These are phyloP conservation scores for Rhododendron simsii DNA, from an alignment of 148 eudicot species.

Conservation along the genomic window DNA sequence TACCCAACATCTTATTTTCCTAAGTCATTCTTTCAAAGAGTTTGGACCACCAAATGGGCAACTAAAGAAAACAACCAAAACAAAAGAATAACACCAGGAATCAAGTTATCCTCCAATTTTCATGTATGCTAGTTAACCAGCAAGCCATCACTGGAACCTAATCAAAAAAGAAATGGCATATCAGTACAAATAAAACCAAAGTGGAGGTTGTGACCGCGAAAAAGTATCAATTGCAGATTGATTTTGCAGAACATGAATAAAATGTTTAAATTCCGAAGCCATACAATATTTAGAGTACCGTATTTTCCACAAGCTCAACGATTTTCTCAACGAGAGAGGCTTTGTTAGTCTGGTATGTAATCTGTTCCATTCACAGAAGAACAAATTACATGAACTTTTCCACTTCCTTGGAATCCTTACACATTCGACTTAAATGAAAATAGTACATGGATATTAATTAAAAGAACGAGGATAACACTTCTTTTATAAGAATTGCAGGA, in stretches of 20 bases:
- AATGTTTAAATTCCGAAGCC: background rate
- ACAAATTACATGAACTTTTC: background rate
- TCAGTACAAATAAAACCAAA: background rate
- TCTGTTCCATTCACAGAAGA: constrained; percentile 47
- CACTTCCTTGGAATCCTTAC: background rate
- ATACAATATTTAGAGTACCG: constrained; percentile 41
- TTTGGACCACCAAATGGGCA: no score
- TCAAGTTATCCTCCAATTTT: no score
- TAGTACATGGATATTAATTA: background rate
- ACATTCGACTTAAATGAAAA: background rate
- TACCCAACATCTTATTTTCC: no score
- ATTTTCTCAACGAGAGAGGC: constrained; percentile 88
- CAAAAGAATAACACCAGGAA: no score
- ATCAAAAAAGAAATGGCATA: background rate
- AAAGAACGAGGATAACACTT: constrained; percentile 36
- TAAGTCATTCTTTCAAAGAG: no score
- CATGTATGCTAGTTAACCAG: background rate
- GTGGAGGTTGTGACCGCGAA: background rate
- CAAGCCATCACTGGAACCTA: background rate
- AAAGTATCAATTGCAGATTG: background rate
- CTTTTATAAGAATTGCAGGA: constrained; percentile 23
- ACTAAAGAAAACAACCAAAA: no score
- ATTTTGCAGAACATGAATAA: no score
- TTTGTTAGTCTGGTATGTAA: constrained; percentile 96
- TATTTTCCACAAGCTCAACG: constrained; percentile 82